These are phyloP conservation scores for Microthyrium microscopicum DNA, from an alignment of 2,329 filamentous ascomycete genomes.

Conservation along the genomic window DNA sequence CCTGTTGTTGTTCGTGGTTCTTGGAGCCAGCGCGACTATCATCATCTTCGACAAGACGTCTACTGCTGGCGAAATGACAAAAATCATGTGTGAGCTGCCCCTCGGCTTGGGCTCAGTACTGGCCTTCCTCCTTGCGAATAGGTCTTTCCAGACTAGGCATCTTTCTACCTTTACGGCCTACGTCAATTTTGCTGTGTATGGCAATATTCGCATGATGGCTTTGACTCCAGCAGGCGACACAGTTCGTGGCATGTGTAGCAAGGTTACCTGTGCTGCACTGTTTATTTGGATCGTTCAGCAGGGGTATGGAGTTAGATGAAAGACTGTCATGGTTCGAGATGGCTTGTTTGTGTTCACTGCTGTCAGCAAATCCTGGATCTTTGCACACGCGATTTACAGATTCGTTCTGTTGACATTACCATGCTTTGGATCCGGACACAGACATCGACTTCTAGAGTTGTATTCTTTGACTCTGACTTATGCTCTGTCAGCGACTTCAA, in stretches of 20 bases:
- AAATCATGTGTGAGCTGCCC: conserved; percentile 1
- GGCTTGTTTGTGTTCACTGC: conserved; percentile 1
- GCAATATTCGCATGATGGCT: conserved; percentile 1
- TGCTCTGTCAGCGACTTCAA: background rate
- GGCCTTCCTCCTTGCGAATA: background rate
- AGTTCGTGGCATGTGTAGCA: background rate
- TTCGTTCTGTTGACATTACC: conserved; percentile 1
- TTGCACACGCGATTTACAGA: conserved; percentile 1
- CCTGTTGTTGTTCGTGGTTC: background rate
- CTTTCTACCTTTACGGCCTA: background rate
- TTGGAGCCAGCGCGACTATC: background rate
- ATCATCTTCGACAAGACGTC: conserved; percentile 1
- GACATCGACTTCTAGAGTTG: conserved; percentile 1
- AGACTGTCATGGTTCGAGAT: conserved; percentile 1
- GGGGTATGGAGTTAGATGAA: background rate
- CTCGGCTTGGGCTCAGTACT: conserved; percentile 1
- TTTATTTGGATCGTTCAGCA: background rate
- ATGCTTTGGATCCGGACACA: background rate
- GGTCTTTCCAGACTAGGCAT: background rate
- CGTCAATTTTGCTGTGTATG: conserved; percentile 1
- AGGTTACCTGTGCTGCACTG: background rate
- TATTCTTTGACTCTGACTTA: background rate
- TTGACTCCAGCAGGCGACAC: background rate
- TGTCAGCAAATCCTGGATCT: conserved; percentile 1
- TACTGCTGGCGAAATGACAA: background rate